phyloP scores from a whole-genome alignment of 2,329 filamentous ascomycete species.

The Chrysoporthe austroafricana region DNA sequence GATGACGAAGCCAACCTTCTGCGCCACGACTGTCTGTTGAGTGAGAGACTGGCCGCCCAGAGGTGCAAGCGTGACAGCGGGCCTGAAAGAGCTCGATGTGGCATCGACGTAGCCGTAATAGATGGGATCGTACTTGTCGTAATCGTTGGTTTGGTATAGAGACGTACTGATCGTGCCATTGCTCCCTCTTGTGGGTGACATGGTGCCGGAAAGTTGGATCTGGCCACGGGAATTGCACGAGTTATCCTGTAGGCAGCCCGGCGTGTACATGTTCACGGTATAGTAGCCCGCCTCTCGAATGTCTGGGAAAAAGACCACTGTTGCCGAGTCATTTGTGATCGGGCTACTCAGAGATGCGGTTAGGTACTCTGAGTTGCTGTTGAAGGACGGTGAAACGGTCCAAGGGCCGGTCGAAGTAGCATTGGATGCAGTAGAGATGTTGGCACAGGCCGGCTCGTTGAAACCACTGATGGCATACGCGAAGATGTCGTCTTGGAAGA shows the following conservation, averaged over 20 bases:
- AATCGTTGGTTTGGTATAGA: slow-evolving; percentile 90
- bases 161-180: slow-evolving; percentile 53
- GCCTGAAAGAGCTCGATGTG: slow-evolving; percentile 72
- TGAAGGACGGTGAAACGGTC: slow-evolving; percentile 66
- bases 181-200: slow-evolving; percentile 51
- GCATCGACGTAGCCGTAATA: slow-evolving; percentile 86
- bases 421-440: slow-evolving; percentile 64
- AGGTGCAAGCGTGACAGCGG: slow-evolving; percentile 78
- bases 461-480: slow-evolving; percentile 84
- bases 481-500: slow-evolving; percentile 85
- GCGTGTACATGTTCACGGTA: slow-evolving; percentile 87
- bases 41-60: slow-evolving; percentile 63
- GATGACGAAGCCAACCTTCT: slow-evolving; percentile 78
- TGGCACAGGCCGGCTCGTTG: slow-evolving; percentile 84
- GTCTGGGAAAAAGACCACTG: slow-evolving; percentile 80
- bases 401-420: slow-evolving; percentile 76
- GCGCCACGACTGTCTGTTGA: slow-evolving; percentile 81
- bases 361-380: slow-evolving; percentile 78
- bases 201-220: slow-evolving; percentile 77
- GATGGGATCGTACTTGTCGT: slow-evolving; percentile 94
- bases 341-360: slow-evolving; percentile 64
- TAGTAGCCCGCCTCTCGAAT: slow-evolving; percentile 91
- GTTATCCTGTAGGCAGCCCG: slow-evolving; percentile 81
- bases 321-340: slow-evolving; percentile 62
- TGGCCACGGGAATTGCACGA: slow-evolving; percentile 77